Conservation (phyloP, 2,329 filamentous ascomycete genomes). For the Trichoderma sp. region DNA sequence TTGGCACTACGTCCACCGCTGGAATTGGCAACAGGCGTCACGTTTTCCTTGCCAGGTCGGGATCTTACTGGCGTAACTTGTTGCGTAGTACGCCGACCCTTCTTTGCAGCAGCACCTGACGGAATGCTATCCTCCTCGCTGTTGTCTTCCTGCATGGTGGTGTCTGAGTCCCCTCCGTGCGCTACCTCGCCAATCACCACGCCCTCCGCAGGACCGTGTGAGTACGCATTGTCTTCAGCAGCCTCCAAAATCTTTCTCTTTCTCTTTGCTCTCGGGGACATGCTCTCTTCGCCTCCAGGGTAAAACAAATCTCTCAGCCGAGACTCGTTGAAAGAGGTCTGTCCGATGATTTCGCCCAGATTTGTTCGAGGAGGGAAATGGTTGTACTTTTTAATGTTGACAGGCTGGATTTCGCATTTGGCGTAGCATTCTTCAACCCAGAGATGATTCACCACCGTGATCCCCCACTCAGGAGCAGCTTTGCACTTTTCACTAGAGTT, state of each 20-base stretch:
- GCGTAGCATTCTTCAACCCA: slow-evolving; percentile 98
- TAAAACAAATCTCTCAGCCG: slow-evolving; percentile 66
- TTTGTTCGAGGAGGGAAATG: slow-evolving; percentile 89
- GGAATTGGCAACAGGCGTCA: slow-evolving; percentile 66
- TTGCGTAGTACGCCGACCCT: slow-evolving; percentile 17
- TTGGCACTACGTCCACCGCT: slow-evolving; percentile 85
- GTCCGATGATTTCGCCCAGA: slow-evolving; percentile 86
- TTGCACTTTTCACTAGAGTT: slow-evolving; percentile 88
- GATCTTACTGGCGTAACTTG: slow-evolving; percentile 41
- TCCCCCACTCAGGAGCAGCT: slow-evolving; percentile 88
- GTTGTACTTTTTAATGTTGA: slow-evolving; percentile 73
- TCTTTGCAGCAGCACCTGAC: slow-evolving; percentile 2
- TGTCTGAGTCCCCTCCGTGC: slow-evolving; percentile 41
- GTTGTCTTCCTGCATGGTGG: slow-evolving; percentile 45
- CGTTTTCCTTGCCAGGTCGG: slow-evolving; percentile 69
- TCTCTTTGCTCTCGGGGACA: slow-evolving; percentile 43
- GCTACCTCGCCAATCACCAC: slow-evolving; percentile 44
- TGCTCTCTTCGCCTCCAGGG: slow-evolving; percentile 55
- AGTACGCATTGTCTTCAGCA: slow-evolving; percentile 51
- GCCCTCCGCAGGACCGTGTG: slow-evolving; percentile 47
- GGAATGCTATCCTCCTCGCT: slow-evolving; percentile 32
- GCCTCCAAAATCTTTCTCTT: slow-evolving; percentile 52
- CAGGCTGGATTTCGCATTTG: slow-evolving; percentile 71
- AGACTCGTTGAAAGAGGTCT: slow-evolving; percentile 72
- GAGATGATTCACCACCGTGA: slow-evolving; percentile 87